These are phyloP conservation scores for Cercospora citrullina DNA, from an alignment of 2,329 filamentous ascomycete species.

Conservation along the genomic window DNA sequence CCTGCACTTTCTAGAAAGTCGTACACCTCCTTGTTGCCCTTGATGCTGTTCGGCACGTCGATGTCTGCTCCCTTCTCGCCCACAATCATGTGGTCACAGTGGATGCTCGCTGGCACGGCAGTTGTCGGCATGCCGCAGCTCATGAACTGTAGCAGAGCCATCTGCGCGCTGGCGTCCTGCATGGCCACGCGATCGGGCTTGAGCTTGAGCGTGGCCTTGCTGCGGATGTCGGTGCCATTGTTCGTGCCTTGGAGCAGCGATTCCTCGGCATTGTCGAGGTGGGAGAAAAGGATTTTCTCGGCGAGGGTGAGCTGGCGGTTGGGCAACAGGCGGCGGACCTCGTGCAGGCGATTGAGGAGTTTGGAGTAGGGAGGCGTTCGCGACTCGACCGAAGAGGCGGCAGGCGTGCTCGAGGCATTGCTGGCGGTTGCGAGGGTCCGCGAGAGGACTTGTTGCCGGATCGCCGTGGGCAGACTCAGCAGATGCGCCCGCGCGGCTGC, in stretches of 20 bases:
- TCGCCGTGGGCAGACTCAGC: constrained; percentile 24
- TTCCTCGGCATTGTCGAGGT: constrained; percentile 86
- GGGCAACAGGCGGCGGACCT: constrained; percentile 71
- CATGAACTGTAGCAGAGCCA: constrained; percentile 99
- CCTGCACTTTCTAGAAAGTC: constrained; percentile 93
- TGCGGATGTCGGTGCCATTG: constrained; percentile 80
- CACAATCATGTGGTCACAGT: constrained; percentile 99
- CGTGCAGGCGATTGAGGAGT: constrained; percentile 72
- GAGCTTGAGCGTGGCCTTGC: constrained; percentile 89
- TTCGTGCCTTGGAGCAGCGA: constrained; percentile 79
- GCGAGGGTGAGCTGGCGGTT: constrained; percentile 73
- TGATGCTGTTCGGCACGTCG: constrained; percentile 81
- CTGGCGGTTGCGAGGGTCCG: constrained; percentile 38
- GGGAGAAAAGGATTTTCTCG: constrained; percentile 97
- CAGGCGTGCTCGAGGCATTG: constrained; percentile 21
- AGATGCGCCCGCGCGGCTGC: constrained; percentile 23
- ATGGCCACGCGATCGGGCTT: constrained; percentile 97
- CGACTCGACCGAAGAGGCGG: constrained; percentile 45
- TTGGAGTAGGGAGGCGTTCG: constrained; percentile 78
- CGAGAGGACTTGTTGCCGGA: constrained; percentile 28
- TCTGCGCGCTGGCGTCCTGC: constrained; percentile 98
- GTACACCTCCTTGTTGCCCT: constrained; percentile 94
- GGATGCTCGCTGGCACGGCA: constrained; percentile 93
- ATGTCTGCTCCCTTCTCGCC: constrained; percentile 85
- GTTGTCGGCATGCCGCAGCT: constrained; percentile 85